Evolutionary conservation across 2,329 filamentous ascomycete species (phyloP), one percentile per base, ranked within the genome.

Genomic region (Ophiobolus disseminans): DNA sequence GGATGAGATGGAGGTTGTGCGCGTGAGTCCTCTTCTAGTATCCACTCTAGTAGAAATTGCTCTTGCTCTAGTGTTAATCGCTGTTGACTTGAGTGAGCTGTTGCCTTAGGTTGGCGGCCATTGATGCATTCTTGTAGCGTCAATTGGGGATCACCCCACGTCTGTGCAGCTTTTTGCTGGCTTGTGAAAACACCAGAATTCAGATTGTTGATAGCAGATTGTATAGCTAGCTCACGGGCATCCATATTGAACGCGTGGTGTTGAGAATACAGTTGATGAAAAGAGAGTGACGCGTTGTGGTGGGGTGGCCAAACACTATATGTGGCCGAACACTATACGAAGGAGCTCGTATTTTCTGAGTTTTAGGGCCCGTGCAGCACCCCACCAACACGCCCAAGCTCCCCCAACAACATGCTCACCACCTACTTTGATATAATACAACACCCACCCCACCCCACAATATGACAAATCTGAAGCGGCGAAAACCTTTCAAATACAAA

Each of bases 21-120:
- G 28, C 48, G 40, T 40, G 28, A 39, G 30, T 60, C 49, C 35
- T 59, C 46, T 30, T 63, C 26, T 20, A 61, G 45, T n/a, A 61
- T 61, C 57, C 34, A 61, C 2, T 55, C 19, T 35, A 49, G 53
- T 37, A 63, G 28, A 40, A 52, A 59, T 6, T 40, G 22, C 23
- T 60, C 51, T 48, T 58, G 46, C 14, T 57, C 22, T 36, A 35
- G 53, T 34, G 42, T 55, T 23, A 62, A 46, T 43, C 44, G 46
- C 40, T 62, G 53, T 25, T 58, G 44, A 10, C 58, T 16, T 48
- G 37, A 11, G 23, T 60, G 41, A 40, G 37, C 45, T 40, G 26
- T 50, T 10, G 37, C 26, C 26, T 31, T 22, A 10, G n/a, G 25
- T 40, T 50, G 37, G 14, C 8, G 30, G 22, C 55, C 39, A 1